phyloP scores from a whole-genome alignment of 2,329 filamentous ascomycete species.

The Venturia effusa region DNA sequence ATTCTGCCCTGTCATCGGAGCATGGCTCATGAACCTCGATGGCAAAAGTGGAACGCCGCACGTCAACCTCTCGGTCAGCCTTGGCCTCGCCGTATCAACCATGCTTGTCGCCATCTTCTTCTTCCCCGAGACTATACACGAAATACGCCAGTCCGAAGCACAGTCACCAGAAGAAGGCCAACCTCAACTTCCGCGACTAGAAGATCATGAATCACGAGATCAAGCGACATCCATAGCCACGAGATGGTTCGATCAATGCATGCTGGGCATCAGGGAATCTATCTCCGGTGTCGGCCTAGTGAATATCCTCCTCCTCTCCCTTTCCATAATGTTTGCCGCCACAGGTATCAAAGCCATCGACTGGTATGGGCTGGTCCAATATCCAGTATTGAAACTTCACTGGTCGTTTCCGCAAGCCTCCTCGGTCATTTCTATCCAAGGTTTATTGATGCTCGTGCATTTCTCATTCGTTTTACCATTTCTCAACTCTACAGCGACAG shows the following conservation, averaged over 20 bases:
- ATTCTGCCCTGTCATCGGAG: conserved; percentile 11
- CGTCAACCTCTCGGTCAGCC: conserved; percentile 10
- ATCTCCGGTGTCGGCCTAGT: conserved; percentile 8
- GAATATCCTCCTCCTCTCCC: conserved; percentile 7
- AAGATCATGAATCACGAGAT: no score
- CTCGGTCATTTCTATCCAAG: conserved; percentile 5
- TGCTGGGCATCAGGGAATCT: no score
- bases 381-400: conserved; percentile 11
- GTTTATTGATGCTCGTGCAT: conserved; percentile 11
- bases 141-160: no score
- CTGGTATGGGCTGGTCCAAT: conserved; percentile 12
- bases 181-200: no score
- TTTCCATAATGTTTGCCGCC: conserved; percentile 9
- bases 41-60: conserved; percentile 11
- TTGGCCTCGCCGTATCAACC: conserved; percentile 3
- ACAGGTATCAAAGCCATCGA: conserved; percentile 13
- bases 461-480: conserved; percentile 9
- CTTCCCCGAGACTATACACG: conserved; percentile 7
- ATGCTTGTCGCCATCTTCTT: conserved; percentile 2
- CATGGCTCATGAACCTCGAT: conserved; percentile 12
- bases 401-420: conserved; percentile 12
- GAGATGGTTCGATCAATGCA: no score
- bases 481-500: neutral
- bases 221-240: no score
- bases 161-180: no score